Evolutionary conservation across 495 filamentous ascomycete genomes (phyloP).

Genomic region (Amniculicola lignicola): DNA sequence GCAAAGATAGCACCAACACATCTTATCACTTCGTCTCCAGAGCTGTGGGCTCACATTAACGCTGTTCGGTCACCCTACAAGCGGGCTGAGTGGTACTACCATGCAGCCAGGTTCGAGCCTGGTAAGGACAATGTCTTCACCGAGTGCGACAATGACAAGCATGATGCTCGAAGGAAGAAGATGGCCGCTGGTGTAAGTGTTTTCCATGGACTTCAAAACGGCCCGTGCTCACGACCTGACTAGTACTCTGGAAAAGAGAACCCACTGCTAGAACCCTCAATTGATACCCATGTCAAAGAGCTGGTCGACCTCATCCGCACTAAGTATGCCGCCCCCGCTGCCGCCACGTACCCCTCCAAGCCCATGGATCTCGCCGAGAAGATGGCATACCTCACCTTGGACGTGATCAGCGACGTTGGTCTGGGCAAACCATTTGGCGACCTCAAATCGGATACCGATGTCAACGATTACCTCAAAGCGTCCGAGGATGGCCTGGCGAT

Average conservation of each 20-base stretch:
- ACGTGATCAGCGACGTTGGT: slow-evolving; percentile 47
- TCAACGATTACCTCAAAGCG: slow-evolving; percentile 48
- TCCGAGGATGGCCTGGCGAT: slow-evolving; percentile 36
- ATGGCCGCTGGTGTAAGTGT: slow-evolving; percentile 31
- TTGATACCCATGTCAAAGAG: slow-evolving; percentile 34
- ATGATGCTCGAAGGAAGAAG: slow-evolving; percentile 32
- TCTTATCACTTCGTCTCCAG: slow-evolving; percentile 37
- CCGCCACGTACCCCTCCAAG: slow-evolving; percentile 20
- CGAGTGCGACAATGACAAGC: slow-evolving; percentile 33
- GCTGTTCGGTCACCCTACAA: slow-evolving; percentile 31
- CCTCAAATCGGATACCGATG: slow-evolving; percentile 48
- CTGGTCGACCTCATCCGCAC: slow-evolving; percentile 30
- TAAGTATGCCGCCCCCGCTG: slow-evolving; percentile 37
- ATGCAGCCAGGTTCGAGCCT: slow-evolving; percentile 30
- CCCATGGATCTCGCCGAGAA: slow-evolving; percentile 46
- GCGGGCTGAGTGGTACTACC: slow-evolving; percentile 38
- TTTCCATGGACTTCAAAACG: not conserved
- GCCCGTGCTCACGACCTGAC: not conserved
- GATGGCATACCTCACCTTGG: slow-evolving; percentile 47
- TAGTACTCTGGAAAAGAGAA: slow-evolving; percentile 37
- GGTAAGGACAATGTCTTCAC: slow-evolving; percentile 36
- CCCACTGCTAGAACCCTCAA: slow-evolving; percentile 28
- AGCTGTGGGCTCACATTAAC: slow-evolving; percentile 35
- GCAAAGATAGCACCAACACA: slow-evolving; percentile 37
- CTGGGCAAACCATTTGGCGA: slow-evolving; percentile 47